Base-by-base conservation (phyloP, 305 asterid species). In the Fraxinus floribunda region DNA sequence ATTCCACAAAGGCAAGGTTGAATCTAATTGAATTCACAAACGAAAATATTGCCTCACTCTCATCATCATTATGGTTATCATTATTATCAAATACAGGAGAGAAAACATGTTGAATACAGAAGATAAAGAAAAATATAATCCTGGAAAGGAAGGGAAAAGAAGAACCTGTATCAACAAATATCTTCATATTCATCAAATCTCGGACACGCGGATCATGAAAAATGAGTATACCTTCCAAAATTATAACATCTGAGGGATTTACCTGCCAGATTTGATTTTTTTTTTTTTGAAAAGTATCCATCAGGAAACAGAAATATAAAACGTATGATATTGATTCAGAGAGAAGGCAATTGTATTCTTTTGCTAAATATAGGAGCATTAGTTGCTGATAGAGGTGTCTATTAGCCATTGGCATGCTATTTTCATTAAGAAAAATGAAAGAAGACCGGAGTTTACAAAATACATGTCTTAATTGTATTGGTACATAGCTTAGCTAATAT, bases 161-260 rank as follows among this genome's bases (percentile, higher is more conserved):
- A 85, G 79, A 89, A 97, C 98, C 99, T 93, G 98, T 89, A 91
- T 97, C 99, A 24, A 97, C 99, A 89, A 97, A 97, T 77, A 95
- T 97, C 91, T 95, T 97, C 98, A 97, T 95, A 79, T 90, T 97
- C 98, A 97, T 92, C 81, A 90, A 85, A 74, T 92, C 93, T 75
- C 98, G 92, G 80, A 97, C 97, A n/a, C 98, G 93, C 10, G 89
- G 93, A 85, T 97, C 98, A 18, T 97, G 99, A 83, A 97, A 97
- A 82, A 97, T 90, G 86, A 97, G 97, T 88, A 97, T 97, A 78
- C 99, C 99, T 90, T 94, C 98, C 88, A 96, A 85, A 88, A 96
- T 93, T 83, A 97, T 94, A 76, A 97, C 99, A 72, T 94, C 99
- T 13, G 98, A 97, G 76, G 98, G 98, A 93, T 97, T 97, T 35